Conservation (phyloP, 306 rosid genomes). For the Fagus sylvatica region DNA sequence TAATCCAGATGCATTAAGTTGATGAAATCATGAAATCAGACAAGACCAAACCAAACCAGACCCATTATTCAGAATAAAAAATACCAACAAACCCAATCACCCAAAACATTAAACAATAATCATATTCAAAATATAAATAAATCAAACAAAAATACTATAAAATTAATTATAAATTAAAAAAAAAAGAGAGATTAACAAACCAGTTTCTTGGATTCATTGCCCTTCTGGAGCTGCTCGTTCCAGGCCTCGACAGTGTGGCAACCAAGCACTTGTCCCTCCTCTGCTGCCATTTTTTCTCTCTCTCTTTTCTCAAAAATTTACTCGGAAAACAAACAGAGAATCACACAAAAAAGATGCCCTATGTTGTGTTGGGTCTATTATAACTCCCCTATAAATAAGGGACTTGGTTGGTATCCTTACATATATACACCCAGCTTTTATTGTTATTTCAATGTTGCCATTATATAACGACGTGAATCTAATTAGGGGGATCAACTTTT, state of each 20-base stretch:
- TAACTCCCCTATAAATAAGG: constrained; percentile 20
- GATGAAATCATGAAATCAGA: constrained; percentile 9
- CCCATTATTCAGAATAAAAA: constrained; percentile 19
- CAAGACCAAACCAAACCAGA: constrained; percentile 14
- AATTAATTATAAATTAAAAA: background rate
- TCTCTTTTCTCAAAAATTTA: background rate
- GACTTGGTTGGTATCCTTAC: background rate
- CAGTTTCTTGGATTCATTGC: constrained; percentile 63
- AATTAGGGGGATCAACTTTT: too few species aligned
- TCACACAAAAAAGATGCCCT: background rate
- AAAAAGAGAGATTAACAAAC: constrained; percentile 14
- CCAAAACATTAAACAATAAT: background rate
- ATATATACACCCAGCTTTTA: background rate
- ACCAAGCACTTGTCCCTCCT: constrained; percentile 70
- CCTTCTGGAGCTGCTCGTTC: constrained; percentile 59
- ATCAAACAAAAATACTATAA: background rate
- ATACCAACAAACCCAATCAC: background rate
- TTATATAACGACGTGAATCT: too few species aligned
- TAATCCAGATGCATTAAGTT: background rate
- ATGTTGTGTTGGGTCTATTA: background rate
- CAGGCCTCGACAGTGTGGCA: constrained; percentile 68
- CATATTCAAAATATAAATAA: background rate
- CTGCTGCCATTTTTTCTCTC: constrained; percentile 45
- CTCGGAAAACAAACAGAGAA: constrained; percentile 7
- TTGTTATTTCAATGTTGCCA: too few species aligned